These are phyloP conservation scores for Kwoniella sp. DNA, from an alignment of 768 basidiomycete species.

Conservation along the genomic window DNA sequence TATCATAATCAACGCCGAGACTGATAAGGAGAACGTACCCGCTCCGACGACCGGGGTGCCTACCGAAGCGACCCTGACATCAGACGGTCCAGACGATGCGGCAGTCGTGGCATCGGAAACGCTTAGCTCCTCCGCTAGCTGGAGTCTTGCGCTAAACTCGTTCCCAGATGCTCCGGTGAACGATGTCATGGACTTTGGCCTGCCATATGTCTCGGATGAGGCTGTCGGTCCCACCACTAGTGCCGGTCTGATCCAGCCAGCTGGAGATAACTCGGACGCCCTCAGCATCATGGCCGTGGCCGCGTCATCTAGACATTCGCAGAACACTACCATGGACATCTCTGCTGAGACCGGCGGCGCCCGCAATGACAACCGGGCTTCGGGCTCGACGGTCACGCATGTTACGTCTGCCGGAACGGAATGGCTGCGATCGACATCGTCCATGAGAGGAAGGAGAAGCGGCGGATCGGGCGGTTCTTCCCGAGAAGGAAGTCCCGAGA, in stretches of 20 bases:
- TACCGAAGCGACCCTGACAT: neutral
- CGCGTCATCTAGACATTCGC: constrained; percentile 14
- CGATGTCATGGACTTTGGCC: constrained; percentile 18
- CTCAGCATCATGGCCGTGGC: constrained; percentile 18
- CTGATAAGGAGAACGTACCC: constrained; percentile 2
- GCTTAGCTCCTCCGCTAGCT: constrained; percentile 26
- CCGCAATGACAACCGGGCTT: constrained; percentile 7
- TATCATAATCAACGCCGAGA: neutral
- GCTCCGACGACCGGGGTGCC: neutral
- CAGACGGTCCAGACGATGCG: neutral
- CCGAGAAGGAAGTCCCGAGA: constrained; percentile 6
- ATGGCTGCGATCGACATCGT: constrained; percentile 1
- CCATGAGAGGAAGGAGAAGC: neutral
- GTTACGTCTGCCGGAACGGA: constrained; percentile 8
- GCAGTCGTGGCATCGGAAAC: neutral
- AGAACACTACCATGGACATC: constrained; percentile 7
- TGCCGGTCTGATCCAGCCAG: neutral
- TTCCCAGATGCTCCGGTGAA: constrained; percentile 27
- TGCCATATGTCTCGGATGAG: constrained; percentile 12
- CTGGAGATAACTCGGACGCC: constrained; percentile 3
- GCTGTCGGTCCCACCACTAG: neutral
- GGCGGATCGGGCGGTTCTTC: constrained; percentile 11
- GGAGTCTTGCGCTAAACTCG: constrained; percentile 34
- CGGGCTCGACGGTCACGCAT: constrained; percentile 8
- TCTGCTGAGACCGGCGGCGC: constrained; percentile 13